phyloP scores from a whole-genome alignment of 73 alveolate species.

The Durusdinium trenchii region DNA sequence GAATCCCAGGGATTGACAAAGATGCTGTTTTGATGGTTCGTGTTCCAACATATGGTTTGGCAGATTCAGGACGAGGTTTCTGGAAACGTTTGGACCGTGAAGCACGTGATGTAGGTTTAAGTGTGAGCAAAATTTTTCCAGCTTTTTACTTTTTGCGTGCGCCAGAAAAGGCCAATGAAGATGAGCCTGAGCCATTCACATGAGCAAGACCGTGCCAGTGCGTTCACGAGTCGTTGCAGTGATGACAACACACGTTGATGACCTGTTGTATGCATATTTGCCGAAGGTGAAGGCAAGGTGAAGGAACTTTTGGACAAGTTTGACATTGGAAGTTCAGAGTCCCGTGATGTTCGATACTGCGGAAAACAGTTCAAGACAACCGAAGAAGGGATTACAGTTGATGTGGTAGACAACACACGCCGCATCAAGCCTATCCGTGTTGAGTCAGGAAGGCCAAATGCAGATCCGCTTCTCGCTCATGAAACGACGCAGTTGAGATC shows the following conservation, averaged over 20 bases:
- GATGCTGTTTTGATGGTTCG: background rate
- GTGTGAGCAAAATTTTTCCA: background rate
- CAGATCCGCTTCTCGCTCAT: background rate
- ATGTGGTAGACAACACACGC: background rate
- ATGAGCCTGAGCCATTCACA: too few species aligned
- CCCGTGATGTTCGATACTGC: background rate
- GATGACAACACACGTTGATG: background rate
- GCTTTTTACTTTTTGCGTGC: background rate
- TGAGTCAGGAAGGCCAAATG: background rate
- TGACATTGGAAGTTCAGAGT: background rate
- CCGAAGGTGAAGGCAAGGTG: background rate
- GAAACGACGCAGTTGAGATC: background rate
- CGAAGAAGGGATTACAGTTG: background rate
- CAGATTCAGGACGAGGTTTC: background rate
- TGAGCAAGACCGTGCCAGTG: background rate
- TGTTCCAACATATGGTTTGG: background rate
- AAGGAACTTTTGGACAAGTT: background rate
- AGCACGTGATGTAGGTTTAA: background rate
- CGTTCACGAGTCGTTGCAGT: background rate
- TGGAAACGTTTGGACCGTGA: background rate
- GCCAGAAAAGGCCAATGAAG: background rate
- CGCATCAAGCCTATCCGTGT: background rate
- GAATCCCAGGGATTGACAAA: background rate
- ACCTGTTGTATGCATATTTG: background rate
- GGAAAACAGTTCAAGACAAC: background rate